Conservation (phyloP, 331 rosid genomes). For the Malus hybrid region DNA sequence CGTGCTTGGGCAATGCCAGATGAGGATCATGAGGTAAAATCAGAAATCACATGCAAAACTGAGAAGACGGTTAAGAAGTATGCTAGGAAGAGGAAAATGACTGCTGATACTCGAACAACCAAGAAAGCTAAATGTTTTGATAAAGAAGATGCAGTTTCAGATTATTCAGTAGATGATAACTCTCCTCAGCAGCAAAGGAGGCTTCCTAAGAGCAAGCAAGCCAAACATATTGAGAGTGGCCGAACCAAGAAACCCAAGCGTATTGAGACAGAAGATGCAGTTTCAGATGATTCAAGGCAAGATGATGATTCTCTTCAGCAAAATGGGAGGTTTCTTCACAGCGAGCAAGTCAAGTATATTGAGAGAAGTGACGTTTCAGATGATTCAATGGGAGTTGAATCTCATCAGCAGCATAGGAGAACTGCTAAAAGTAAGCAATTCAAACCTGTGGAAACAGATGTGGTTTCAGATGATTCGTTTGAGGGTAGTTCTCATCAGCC, state of each 20-base stretch:
- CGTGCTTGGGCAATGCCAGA: slow-evolving; percentile 35
- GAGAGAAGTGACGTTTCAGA: slow-evolving; percentile 27
- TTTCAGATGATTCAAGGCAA: slow-evolving; percentile 26
- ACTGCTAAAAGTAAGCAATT: slow-evolving; percentile 23
- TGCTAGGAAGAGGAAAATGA: slow-evolving; percentile 49
- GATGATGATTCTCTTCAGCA: slow-evolving; percentile 16
- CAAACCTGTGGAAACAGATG: slow-evolving; percentile 13
- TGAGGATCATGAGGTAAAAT: slow-evolving; percentile 41
- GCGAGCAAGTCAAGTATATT: slow-evolving; percentile 14
- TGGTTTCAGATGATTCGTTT: slow-evolving; percentile 29
- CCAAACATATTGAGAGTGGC: neutral
- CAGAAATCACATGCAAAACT: slow-evolving; percentile 25
- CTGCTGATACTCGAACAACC: slow-evolving; percentile 7
- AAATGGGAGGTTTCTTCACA: slow-evolving; percentile 10
- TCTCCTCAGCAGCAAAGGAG: slow-evolving; percentile 18
- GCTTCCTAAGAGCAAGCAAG: slow-evolving; percentile 21
- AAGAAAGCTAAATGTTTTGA: slow-evolving; percentile 27
- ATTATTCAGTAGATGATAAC: slow-evolving; percentile 29
- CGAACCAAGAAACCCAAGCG: slow-evolving; percentile 17
- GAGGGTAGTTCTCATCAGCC: slow-evolving; percentile 21
- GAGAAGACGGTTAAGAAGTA: slow-evolving; percentile 34
- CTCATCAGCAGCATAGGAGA: slow-evolving; percentile 15
- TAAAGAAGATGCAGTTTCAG: slow-evolving; percentile 25
- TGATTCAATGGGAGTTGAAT: slow-evolving; percentile 26
- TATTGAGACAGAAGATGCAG: slow-evolving; percentile 19